Evolutionary conservation across 805 yeast genomes (phyloP).

Genomic region (Suhomyces xylopsoci): DNA sequence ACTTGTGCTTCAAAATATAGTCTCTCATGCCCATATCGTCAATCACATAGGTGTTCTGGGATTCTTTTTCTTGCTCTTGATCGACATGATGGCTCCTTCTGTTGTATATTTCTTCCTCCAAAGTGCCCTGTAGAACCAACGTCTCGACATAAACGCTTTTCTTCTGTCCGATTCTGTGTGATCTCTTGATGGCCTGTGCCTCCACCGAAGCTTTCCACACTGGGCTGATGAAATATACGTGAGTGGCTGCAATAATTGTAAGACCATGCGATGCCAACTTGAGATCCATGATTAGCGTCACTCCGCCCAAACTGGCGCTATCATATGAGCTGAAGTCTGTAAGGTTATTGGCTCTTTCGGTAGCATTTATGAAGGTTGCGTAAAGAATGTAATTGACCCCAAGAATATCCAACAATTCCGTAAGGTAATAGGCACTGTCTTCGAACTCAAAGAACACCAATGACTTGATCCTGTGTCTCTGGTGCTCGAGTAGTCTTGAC

Average conservation of each 20-base stretch:
- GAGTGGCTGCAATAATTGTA: slow-evolving; percentile 64
- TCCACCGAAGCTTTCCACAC: slow-evolving; percentile 68
- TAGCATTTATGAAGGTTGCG: slow-evolving; percentile 54
- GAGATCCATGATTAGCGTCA: slow-evolving; percentile 63
- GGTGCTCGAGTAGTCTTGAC: slow-evolving; percentile 52
- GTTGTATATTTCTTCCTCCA: slow-evolving; percentile 66
- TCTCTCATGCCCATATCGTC: slow-evolving; percentile 61
- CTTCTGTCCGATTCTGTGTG: slow-evolving; percentile 72
- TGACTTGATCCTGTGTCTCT: slow-evolving; percentile 45
- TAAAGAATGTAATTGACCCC: slow-evolving; percentile 63
- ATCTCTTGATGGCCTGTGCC: slow-evolving; percentile 75
- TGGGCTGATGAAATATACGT: slow-evolving; percentile 68
- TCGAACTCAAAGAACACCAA: slow-evolving; percentile 69
- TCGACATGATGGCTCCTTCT: slow-evolving; percentile 11
- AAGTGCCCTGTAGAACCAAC: slow-evolving; percentile 54
- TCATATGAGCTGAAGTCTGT: slow-evolving; percentile 46
- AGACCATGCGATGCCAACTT: slow-evolving; percentile 67
- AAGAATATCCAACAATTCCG: slow-evolving; percentile 60
- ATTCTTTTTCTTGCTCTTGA: slow-evolving; percentile 7
- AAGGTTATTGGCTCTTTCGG: slow-evolving; percentile 51
- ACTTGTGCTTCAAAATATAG: slow-evolving; percentile 49
- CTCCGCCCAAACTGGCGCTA: slow-evolving; percentile 38
- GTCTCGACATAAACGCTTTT: slow-evolving; percentile 69
- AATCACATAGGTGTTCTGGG: slow-evolving; percentile 40
- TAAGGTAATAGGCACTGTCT: slow-evolving; percentile 64